phyloP scores from a whole-genome alignment of 768 basidiomycete species.

The Dictyophora rubrovolvata region DNA sequence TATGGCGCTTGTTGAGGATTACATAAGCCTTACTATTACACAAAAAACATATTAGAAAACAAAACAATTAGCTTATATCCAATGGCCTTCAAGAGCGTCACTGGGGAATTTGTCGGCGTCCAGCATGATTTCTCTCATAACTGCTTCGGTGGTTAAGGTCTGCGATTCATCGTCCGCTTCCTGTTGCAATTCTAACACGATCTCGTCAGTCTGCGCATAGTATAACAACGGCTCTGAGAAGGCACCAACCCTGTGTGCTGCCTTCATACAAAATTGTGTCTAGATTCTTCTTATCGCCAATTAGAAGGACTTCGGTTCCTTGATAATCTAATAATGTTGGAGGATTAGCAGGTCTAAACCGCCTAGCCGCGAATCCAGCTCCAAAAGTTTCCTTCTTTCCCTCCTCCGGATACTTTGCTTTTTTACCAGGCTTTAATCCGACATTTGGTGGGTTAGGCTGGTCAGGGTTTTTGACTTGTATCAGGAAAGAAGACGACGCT shows the following conservation, averaged over 20 bases:
- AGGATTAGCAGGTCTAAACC: conserved; percentile 42
- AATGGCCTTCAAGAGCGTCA: conserved; percentile 41
- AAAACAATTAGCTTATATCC: conserved; percentile 27
- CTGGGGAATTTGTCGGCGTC: conserved; percentile 31
- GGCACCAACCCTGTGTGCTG: conserved; percentile 36
- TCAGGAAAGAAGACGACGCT: conserved; percentile 40
- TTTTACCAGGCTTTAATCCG: conserved; percentile 21
- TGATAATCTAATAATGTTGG: conserved; percentile 44
- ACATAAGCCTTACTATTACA: background rate
- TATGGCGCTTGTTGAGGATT: too few relatives aligned
- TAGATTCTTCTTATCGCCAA: conserved; percentile 39
- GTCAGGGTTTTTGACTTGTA: conserved; percentile 55
- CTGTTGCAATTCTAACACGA: conserved; percentile 26
- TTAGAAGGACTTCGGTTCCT: conserved; percentile 44
- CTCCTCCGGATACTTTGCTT: conserved; percentile 35
- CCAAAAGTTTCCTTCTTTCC: conserved; percentile 44
- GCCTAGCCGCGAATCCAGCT: conserved; percentile 28
- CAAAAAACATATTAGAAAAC: too few relatives aligned
- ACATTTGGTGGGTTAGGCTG: conserved; percentile 27
- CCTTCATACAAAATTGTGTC: conserved; percentile 42
- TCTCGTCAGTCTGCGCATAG: background rate
- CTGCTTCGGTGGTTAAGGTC: conserved; percentile 27
- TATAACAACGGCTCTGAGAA: background rate
- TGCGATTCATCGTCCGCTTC: conserved; percentile 30
- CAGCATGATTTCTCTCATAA: conserved; percentile 37